Evolutionary conservation across 306 rosid genomes (phyloP).

Genomic region (Vicia villosa): DNA sequence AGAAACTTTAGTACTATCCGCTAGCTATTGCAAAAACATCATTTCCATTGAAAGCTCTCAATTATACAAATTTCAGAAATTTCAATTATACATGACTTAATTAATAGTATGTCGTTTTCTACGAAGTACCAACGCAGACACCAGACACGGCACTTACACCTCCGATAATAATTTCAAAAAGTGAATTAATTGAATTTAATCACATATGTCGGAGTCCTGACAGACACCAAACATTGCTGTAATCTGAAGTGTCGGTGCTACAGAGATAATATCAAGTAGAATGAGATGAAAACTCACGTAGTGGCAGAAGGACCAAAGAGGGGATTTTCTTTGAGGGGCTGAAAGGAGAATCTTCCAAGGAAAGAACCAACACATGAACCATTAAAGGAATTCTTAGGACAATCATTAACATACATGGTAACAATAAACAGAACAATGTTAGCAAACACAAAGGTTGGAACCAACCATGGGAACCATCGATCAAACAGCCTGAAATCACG

Average conservation of each 20-base stretch:
- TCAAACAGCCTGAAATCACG: conserved; percentile 48
- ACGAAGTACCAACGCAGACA: too few species aligned
- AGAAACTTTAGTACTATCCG: neutral
- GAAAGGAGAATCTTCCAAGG: conserved; percentile 79
- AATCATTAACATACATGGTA: conserved; percentile 65
- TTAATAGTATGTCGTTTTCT: too few species aligned
- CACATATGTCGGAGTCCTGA: neutral
- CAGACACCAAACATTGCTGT: too few species aligned
- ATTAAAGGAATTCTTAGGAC: conserved; percentile 49
- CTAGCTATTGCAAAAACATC: neutral
- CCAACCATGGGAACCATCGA: conserved; percentile 73
- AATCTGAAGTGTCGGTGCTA: too few species aligned
- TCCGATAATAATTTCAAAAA: too few species aligned
- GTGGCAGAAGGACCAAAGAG: conserved; percentile 82
- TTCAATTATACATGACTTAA: too few species aligned
- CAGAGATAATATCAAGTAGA: too few species aligned
- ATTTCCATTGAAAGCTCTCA: too few species aligned
- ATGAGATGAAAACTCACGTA: conserved; percentile 50
- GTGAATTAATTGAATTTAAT: too few species aligned
- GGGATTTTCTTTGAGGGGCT: conserved; percentile 78
- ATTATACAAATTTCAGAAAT: too few species aligned
- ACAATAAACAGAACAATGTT: conserved; percentile 53
- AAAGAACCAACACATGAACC: conserved; percentile 54
- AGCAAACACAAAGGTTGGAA: conserved; percentile 66
- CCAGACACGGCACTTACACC: neutral